These are phyloP conservation scores for Cavenderia fasciculata DNA, from an alignment of 78 protist species.

Conservation along the genomic window DNA sequence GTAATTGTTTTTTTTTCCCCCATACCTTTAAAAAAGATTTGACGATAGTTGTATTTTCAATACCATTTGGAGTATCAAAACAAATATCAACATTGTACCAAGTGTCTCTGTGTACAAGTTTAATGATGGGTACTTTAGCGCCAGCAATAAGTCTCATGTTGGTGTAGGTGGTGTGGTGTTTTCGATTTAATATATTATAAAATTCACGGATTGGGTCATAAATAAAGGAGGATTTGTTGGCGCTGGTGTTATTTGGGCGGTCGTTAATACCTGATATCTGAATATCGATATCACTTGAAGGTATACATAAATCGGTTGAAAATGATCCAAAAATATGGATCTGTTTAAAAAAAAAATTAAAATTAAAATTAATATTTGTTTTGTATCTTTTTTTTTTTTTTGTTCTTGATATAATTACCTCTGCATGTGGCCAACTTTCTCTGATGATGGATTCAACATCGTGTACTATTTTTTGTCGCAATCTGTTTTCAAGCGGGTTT, in stretches of 20 bases:
- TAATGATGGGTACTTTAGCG: constrained; percentile 85
- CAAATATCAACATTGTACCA: constrained; percentile 77
- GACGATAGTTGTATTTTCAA: constrained; percentile 61
- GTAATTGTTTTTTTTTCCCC: neutral
- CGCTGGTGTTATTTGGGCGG: neutral
- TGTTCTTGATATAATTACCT: neutral
- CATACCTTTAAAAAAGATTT: constrained; percentile 31
- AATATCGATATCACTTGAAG: constrained; percentile 63
- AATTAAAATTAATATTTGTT: neutral
- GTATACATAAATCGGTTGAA: constrained; percentile 46
- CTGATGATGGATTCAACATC: constrained; percentile 25
- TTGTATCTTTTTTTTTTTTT: neutral
- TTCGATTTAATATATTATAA: neutral
- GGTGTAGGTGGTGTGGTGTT: constrained; percentile 12
- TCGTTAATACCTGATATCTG: constrained; percentile 35
- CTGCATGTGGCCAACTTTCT: constrained; percentile 61
- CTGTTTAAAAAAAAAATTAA: neutral
- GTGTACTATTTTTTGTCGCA: constrained; percentile 33
- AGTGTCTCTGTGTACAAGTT: constrained; percentile 14
- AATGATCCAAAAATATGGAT: constrained; percentile 59
- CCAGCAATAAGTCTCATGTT: constrained; percentile 71
- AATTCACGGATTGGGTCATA: constrained; percentile 47
- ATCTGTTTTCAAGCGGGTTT: constrained; percentile 23
- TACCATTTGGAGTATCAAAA: constrained; percentile 70
- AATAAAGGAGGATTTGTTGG: neutral